Evolutionary conservation across 371 early-diverging fungal genomes (phyloP).

Genomic region (Saksenaea oblongispora): DNA sequence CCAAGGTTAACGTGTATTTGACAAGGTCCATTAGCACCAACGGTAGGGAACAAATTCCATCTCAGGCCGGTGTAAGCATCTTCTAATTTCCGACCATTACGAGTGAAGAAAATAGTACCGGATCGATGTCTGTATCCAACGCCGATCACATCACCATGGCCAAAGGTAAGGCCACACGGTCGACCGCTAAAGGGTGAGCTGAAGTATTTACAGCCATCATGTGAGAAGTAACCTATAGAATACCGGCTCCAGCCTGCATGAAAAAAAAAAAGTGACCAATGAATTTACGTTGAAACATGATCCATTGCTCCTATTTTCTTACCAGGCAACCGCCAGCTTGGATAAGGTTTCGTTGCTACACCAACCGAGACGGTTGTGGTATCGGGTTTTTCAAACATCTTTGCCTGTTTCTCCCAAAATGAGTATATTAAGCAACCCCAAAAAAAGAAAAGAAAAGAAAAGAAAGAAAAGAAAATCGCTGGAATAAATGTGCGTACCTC

Average conservation of each 20-base stretch:
- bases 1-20: conserved; percentile 66
- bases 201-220: conserved; percentile 66
- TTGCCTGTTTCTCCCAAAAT: conserved; percentile 31
- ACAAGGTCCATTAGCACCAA: conserved; percentile 69
- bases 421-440: neutral
- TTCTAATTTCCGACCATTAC: conserved; percentile 72
- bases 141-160: conserved; percentile 77
- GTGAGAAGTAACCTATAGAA: conserved; percentile 73
- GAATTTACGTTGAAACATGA: neutral
- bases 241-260: conserved; percentile 66
- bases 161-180: conserved; percentile 60
- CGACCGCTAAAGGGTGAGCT: conserved; percentile 68
- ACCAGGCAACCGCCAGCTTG: conserved; percentile 69
- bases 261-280: conserved; percentile 1
- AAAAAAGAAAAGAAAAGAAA: too few relatives aligned
- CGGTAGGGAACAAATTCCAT: conserved; percentile 64
- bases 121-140: conserved; percentile 79
- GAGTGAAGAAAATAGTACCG: conserved; percentile 77
- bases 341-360: conserved; percentile 71
- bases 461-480: neutral
- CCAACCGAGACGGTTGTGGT: conserved; percentile 67
- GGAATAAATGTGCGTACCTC: conserved; percentile 27
- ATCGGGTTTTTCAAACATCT: conserved; percentile 66
- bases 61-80: conserved; percentile 60
- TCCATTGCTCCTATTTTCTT: conserved; percentile 8